Percentiles rank a stretch among this genome's conserved stretches.
Conservation (phyloP, 441 rosid genomes). For the Populus hybrid region DNA sequence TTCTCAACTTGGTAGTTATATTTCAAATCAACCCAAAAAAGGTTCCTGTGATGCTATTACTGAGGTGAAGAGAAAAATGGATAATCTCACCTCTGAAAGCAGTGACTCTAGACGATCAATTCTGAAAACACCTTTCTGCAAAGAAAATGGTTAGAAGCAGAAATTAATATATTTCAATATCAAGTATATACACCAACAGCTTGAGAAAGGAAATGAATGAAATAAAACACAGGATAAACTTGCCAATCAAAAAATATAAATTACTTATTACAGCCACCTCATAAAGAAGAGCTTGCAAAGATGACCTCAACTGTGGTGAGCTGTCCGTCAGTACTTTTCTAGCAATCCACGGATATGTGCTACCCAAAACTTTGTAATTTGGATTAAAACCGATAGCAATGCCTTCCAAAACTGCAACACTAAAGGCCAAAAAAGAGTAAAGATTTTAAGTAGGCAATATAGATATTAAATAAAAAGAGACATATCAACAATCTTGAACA, state of each 20-base stretch:
- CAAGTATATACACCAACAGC: background rate
- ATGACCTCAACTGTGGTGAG: slow-evolving; percentile 82
- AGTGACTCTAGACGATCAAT: slow-evolving; percentile 95
- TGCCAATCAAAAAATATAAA: background rate
- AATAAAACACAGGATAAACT: background rate
- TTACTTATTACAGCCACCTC: slow-evolving; percentile 43
- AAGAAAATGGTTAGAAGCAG: slow-evolving; percentile 19
- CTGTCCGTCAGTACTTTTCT: slow-evolving; percentile 83
- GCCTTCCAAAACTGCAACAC: slow-evolving; percentile 98
- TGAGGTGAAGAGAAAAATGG: background rate
- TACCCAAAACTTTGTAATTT: slow-evolving; percentile 91
- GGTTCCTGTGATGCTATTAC: no score
- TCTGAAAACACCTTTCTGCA: slow-evolving; percentile 85
- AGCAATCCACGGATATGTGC: slow-evolving; percentile 98
- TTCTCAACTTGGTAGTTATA: background rate
- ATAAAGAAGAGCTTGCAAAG: slow-evolving; percentile 77
- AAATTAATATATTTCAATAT: slow-evolving; percentile 1
- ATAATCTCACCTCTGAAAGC: slow-evolving; percentile 65
- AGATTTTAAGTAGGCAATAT: slow-evolving; percentile 6
- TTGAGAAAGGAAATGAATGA: background rate
- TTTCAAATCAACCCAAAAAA: background rate
- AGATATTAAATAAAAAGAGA: background rate
- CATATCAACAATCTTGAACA: background rate
- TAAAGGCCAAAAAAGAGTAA: slow-evolving; percentile 29
- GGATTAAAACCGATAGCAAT: slow-evolving; percentile 79